Evolutionary conservation across 2,329 filamentous ascomycete genomes (phyloP).

Genomic region (Alternaria sp.): DNA sequence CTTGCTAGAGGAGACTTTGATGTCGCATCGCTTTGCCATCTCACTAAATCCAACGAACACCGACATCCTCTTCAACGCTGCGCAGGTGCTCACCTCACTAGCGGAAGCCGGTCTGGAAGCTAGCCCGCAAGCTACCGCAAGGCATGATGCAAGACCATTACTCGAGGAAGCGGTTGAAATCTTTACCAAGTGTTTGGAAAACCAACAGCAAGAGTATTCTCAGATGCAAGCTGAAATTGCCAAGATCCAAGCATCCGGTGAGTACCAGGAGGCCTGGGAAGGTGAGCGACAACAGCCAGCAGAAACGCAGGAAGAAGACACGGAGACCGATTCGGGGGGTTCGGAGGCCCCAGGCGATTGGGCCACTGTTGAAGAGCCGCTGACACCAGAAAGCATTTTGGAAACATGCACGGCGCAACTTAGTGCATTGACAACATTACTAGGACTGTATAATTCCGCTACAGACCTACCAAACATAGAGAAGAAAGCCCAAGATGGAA

Average conservation of each 20-base stretch:
- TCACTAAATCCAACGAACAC: slow-evolving; percentile 68
- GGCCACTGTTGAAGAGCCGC: slow-evolving; percentile 72
- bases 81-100: slow-evolving; percentile 72
- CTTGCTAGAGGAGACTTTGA: slow-evolving; percentile 68
- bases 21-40: slow-evolving; percentile 71
- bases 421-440: slow-evolving; percentile 53
- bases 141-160: slow-evolving; percentile 59
- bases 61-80: slow-evolving; percentile 76
- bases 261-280: slow-evolving; percentile 33
- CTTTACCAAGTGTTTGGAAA: slow-evolving; percentile 61
- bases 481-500: slow-evolving; percentile 67
- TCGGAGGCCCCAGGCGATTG: slow-evolving; percentile 64
- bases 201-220: slow-evolving; percentile 58
- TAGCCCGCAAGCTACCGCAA: slow-evolving; percentile 54
- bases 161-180: slow-evolving; percentile 70
- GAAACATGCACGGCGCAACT: slow-evolving; percentile 74
- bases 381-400: slow-evolving; percentile 70
- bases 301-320: slow-evolving; percentile 22
- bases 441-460: slow-evolving; percentile 60
- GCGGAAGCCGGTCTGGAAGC: slow-evolving; percentile 68
- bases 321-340: slow-evolving; percentile 36
- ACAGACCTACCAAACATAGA: slow-evolving; percentile 59
- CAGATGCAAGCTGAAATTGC: slow-evolving; percentile 50
- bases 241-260: slow-evolving; percentile 36
- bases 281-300: slow-evolving; percentile 19